Base-by-base conservation (phyloP, 2,329 filamentous ascomycete genomes). In the Sporothrix globosa region DNA sequence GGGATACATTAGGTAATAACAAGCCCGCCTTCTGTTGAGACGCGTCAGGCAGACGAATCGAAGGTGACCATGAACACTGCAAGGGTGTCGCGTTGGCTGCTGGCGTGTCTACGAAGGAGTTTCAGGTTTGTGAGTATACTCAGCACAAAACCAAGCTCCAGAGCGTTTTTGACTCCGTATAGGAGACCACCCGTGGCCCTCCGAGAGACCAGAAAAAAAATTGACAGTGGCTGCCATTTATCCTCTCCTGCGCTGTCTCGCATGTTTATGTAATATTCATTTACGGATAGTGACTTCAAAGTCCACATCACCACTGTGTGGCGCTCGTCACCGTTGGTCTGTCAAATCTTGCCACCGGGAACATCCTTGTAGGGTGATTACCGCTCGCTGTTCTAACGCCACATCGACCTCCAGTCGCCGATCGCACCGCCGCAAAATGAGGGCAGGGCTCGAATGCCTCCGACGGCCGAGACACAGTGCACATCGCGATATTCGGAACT, bases 401-500 rank as follows among this genome's bases (percentile, higher is more conserved):
- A 53, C n/a, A 17, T 3, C 39, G 19, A 50, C 54, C 24, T 21
- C n/a, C 48, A 21, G 30, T 48, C 34, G 68, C 52, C 68, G 60
- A 70, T 70, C 68, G 30, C 68, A 24, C 60, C 50, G 41, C 41
- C 52, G 41, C 60, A 66, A 46, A 63, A 56, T 69, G 46, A 56
- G 52, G n/a, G 17, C 63, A 67, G 34, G 46, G 30, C 46, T 24
- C 50, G 39, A 60, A 68, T 58, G 53, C 53, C 41, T 50, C 61
- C 69, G 41, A 58, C 21, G 69, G 63, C 69, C 61, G 63, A 70
- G 69, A 70, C 69, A 67, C 30, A 56, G 34, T 46, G 68, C 68
- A 69, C 68, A 63, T 69, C 68, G 48, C 56, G 68, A 69, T 69
- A 46, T 63, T 61, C 41, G 60, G 44, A 46, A 30, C 46, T 53